Percentiles rank a stretch among this genome's conserved stretches.
These are phyloP conservation scores for Cyphellophora europaea DNA, from an alignment of 2,329 filamentous ascomycete species.

Conservation along the genomic window DNA sequence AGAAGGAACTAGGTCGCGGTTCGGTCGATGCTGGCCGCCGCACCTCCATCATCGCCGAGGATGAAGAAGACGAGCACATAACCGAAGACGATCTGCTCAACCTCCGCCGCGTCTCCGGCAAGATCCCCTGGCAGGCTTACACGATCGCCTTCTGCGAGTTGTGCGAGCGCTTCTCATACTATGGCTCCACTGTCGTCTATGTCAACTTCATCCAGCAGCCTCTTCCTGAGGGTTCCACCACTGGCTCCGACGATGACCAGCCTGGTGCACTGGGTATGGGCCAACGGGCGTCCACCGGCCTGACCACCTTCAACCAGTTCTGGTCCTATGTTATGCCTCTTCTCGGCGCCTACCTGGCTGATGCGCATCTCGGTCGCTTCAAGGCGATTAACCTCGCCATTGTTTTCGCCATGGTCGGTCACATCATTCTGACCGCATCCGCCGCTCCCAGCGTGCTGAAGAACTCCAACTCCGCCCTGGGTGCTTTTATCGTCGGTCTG, in stretches of 20 bases:
- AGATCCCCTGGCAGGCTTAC: conserved; percentile 16
- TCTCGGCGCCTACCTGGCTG: conserved; percentile 51
- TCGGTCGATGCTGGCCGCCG: conserved; percentile 8
- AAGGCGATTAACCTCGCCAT: conserved; percentile 60
- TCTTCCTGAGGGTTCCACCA: conserved; percentile 44
- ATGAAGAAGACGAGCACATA: conserved; percentile 9
- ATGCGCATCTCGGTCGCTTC: conserved; percentile 61
- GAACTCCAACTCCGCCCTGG: conserved; percentile 48
- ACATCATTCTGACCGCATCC: conserved; percentile 56
- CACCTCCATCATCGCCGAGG: neutral
- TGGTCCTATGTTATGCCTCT: conserved; percentile 54
- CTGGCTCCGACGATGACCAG: conserved; percentile 44
- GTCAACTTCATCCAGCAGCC: conserved; percentile 30
- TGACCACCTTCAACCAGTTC: conserved; percentile 50
- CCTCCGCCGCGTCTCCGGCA: conserved; percentile 16
- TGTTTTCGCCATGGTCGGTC: conserved; percentile 54
- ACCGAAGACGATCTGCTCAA: conserved; percentile 14
- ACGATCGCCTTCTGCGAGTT: conserved; percentile 18
- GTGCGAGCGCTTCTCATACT: conserved; percentile 20
- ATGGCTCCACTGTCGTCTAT: conserved; percentile 16
- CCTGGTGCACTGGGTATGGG: conserved; percentile 52
- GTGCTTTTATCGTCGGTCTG: conserved; percentile 54
- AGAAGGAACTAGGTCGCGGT: conserved; percentile 12
- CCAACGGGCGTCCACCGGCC: conserved; percentile 43
- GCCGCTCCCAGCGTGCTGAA: conserved; percentile 56